Evolutionary conservation across 768 basidiomycete genomes (phyloP), one percentile per base, ranked within the genome.

Genomic region (Hypholoma fasciculare): DNA sequence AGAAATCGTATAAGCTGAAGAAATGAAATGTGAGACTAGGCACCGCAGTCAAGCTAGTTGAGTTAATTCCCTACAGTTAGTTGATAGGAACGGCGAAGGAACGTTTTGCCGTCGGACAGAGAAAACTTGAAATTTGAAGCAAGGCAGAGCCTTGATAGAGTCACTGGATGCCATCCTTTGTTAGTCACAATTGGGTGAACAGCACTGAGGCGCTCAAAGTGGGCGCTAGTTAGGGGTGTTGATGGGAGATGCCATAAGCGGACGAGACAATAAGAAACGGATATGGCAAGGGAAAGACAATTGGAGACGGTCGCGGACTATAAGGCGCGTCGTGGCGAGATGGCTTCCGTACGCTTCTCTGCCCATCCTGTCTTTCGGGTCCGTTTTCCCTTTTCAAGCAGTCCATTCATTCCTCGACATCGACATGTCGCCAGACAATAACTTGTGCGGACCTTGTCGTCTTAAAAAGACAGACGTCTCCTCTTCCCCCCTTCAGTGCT

Each of bases 201-300:
- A 23, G 23, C 23, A 23, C 4, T 1, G 2, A 23, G 23, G 23
- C 23, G 23, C 23, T 23, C 23, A 23, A 1, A 27, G 48, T 23
- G 48, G 48, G 14, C 23, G 48, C 48, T 49, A 27, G 48, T 23
- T 30, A n/a, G 19, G 48, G 27, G 27, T 26, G 27, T 34, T 20
- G 42, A 27, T 13, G 46, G 46, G 46, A 14, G 20, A 27, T 27
- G 48, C 23, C 27, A 12, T 17, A 34, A 27, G 20, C 38, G 20
- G 38, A 57, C 37, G 34, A 77, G 73, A 79, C 78, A 79, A 78
- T 78, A 78, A 76, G 70, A 68, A 60, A 62, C 61, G 49, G 63
- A 66, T 63, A 61, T 55, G 63, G 74, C 56, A 72, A 69, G 59
- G 50, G 60, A 58, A 64, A 67, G 74, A 78, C 77, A 78, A 79